Evolutionary conservation across 2,329 filamentous ascomycete species (phyloP), one percentile per base, ranked within the genome.

Genomic region (Trichoderma oligosporum): DNA sequence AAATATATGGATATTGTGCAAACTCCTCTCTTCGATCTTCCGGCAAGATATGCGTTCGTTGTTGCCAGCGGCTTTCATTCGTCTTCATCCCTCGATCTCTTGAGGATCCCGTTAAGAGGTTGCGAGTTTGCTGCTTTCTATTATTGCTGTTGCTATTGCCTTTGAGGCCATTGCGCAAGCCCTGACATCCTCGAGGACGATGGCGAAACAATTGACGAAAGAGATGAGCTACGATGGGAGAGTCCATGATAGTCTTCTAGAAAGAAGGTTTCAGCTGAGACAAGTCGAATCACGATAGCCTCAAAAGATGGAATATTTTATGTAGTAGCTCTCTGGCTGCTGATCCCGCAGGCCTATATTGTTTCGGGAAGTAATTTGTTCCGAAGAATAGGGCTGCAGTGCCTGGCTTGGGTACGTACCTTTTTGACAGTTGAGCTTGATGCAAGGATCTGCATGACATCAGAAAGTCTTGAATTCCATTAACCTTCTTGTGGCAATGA

Each of bases 181-280:
- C 65, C 56, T 67, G 71, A 12, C 72, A 74, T 33, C 70, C 71
- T 14, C 65, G 65, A 2, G 71, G 67, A 6, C 71, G 68, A 67
- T 92, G 89, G 42, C 84, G 84, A 66, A 96, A 95, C 39, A 97
- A 83, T 76, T 91, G 89, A 66, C 88, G 84, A 68, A 97, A 93
- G 69, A 96, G 81, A 69, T 87, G 87, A 47, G 83, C 83, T 63
- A 91, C 80, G 61, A 89, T 77, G 59, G 87, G 87, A 16, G 89
- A 92, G 75, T 96, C 91, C 91, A 96, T 96, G 64, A 22, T 27
- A 25, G 14, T 4, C 18, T 9, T n/a, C n/a, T 14, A 9, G 18
- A 22, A 18, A 41, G 18, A 11, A 4, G 11, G 27, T 22, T 12
- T 25, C 4, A 5, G 11, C n/a, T 33, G n/a, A 18, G 29, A 12